Evolutionary conservation across 306 rosid genomes (phyloP).

Genomic region (Parietaria judaica): DNA sequence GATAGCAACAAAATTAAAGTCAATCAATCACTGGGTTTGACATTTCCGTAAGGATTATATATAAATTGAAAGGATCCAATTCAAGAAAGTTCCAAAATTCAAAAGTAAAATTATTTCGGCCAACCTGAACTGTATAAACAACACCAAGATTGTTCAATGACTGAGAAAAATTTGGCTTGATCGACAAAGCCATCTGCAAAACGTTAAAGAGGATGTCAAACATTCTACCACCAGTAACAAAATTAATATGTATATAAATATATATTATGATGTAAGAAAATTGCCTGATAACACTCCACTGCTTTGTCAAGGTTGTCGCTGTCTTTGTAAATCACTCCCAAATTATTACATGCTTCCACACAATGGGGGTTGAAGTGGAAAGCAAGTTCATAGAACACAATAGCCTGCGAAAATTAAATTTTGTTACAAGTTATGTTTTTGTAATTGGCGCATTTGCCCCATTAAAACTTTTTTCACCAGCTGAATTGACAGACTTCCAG

Average conservation of each 20-base stretch:
- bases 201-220: conserved; percentile 9
- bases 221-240: conserved; percentile 13
- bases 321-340: conserved; percentile 98
- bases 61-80: too few relatives aligned
- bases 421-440: not conserved
- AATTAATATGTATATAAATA: too few relatives aligned
- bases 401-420: conserved; percentile 55
- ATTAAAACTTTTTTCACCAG: not conserved
- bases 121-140: conserved; percentile 96
- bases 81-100: too few relatives aligned
- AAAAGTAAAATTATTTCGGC: too few relatives aligned
- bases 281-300: conserved; percentile 97
- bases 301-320: conserved; percentile 98
- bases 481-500: conserved; percentile 14
- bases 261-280: conserved; percentile 2
- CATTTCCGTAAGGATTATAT: conserved; percentile 14
- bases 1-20: conserved; percentile 22
- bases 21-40: conserved; percentile 15
- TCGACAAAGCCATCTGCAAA: conserved; percentile 78
- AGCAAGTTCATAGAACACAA: conserved; percentile 96
- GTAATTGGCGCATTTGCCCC: too few relatives aligned
- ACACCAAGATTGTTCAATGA: conserved; percentile 98
- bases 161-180: conserved; percentile 93
- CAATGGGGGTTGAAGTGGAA: conserved; percentile 97
- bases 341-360: conserved; percentile 96